Conservation (phyloP, 257 asterid species). For the Cordia subcordata region DNA sequence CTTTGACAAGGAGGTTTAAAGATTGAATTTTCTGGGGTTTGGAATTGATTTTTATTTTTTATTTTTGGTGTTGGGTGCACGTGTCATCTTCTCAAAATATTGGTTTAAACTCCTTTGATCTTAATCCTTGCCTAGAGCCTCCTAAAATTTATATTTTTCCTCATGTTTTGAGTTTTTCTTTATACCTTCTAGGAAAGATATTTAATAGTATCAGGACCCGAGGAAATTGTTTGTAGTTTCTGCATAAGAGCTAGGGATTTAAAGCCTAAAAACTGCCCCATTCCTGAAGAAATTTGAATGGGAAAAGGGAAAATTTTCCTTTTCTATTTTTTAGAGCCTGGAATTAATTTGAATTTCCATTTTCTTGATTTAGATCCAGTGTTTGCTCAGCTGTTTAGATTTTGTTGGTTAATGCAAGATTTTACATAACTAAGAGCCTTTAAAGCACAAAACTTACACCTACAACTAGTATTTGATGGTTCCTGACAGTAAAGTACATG, state of each 20-base stretch:
- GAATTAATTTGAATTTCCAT: too few relatives aligned
- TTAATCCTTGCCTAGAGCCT: too few relatives aligned
- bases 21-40: background rate
- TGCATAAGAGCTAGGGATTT: too few relatives aligned
- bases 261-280: too few relatives aligned
- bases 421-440: too few relatives aligned
- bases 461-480: too few relatives aligned
- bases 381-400: background rate
- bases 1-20: background rate
- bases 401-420: too few relatives aligned
- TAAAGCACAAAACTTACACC: too few relatives aligned
- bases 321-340: background rate
- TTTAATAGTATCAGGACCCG: background rate
- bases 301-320: background rate
- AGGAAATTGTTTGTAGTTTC: background rate
- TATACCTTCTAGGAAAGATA: background rate
- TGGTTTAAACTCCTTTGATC: too few relatives aligned
- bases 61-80: background rate
- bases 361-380: background rate
- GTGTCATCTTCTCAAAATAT: background rate
- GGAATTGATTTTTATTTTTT: background rate
- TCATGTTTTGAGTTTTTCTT: background rate
- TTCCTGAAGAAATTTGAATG: too few relatives aligned
- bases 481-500: too few relatives aligned
- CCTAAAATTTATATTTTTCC: background rate